These are phyloP conservation scores for Xylariaceae sp. DNA, from an alignment of 2,329 filamentous ascomycete genomes.

Conservation along the genomic window DNA sequence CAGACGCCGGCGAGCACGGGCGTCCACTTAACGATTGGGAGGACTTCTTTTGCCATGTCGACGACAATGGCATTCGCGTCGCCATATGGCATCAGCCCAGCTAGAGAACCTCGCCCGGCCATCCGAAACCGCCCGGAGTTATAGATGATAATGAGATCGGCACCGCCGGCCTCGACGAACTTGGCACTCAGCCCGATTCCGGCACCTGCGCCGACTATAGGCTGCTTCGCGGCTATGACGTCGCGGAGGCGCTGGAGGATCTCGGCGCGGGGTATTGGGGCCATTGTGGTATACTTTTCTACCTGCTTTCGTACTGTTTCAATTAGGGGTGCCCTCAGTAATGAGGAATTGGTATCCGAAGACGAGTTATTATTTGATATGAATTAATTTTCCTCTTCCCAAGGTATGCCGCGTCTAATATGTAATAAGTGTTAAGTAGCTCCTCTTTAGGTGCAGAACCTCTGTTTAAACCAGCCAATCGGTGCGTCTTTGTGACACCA, in stretches of 20 bases:
- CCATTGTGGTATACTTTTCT: conserved; percentile 24
- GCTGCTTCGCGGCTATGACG: conserved; percentile 50
- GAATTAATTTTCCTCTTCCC: no score
- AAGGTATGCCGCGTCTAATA: no score
- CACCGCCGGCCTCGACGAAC: conserved; percentile 63
- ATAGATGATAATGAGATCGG: conserved; percentile 68
- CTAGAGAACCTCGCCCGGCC: conserved; percentile 65
- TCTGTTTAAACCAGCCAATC: neutral
- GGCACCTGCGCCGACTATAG: conserved; percentile 66
- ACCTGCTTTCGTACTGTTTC: no score
- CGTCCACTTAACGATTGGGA: conserved; percentile 59
- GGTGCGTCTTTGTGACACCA: no score
- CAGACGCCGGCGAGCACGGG: conserved; percentile 69
- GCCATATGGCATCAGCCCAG: conserved; percentile 67
- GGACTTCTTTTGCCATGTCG: conserved; percentile 65
- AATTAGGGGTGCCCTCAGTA: no score
- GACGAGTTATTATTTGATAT: no score
- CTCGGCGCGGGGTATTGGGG: conserved; percentile 50
- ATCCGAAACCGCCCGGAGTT: conserved; percentile 70
- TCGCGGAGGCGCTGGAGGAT: conserved; percentile 53
- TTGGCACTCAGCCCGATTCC: conserved; percentile 69
- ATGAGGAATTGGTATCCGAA: no score
- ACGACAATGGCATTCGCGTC: conserved; percentile 68
- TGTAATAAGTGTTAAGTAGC: no score
- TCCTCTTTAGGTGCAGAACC: neutral